These are phyloP conservation scores for Sporodiniella umbellata DNA, from an alignment of 371 early-diverging fungal genomes.

Conservation along the genomic window DNA sequence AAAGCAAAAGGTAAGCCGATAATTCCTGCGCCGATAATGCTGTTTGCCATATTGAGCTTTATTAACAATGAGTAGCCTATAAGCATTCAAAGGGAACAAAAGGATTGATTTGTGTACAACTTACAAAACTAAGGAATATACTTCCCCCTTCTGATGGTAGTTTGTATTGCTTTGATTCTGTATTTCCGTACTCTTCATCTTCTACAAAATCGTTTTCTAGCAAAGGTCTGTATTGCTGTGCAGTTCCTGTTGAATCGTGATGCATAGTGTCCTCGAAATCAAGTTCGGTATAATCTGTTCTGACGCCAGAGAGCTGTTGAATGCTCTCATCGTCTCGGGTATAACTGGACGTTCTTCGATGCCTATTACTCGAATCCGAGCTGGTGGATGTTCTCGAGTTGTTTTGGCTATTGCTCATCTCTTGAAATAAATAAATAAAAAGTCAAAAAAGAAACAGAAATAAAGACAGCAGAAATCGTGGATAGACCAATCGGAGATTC, in stretches of 20 bases:
- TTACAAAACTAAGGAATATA: constrained; percentile 47
- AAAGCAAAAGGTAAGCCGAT: constrained; percentile 65
- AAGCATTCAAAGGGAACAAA: not conserved
- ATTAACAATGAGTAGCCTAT: constrained; percentile 26
- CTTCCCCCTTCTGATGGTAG: constrained; percentile 46
- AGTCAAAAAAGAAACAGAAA: not conserved
- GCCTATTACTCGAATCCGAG: not conserved
- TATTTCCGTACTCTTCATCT: constrained; percentile 8
- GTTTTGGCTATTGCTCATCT: not conserved
- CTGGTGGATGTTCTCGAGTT: not conserved
- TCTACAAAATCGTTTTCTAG: constrained; percentile 14
- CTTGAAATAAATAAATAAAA: not conserved
- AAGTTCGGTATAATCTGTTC: constrained; percentile 34
- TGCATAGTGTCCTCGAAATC: constrained; percentile 36
- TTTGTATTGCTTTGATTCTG: constrained; percentile 26
- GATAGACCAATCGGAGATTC: too few species aligned
- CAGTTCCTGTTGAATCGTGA: not conserved
- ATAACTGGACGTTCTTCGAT: not conserved
- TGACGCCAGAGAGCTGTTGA: not conserved
- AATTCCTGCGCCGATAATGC: constrained; percentile 76
- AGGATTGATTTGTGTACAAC: constrained; percentile 12
- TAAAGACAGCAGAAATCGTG: too few species aligned
- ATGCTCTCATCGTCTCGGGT: constrained; percentile 1
- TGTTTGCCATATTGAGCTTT: constrained; percentile 77
- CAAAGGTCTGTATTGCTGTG: constrained; percentile 10